Conservation (phyloP, 139 green algal species). For the Chlorella sp. region DNA sequence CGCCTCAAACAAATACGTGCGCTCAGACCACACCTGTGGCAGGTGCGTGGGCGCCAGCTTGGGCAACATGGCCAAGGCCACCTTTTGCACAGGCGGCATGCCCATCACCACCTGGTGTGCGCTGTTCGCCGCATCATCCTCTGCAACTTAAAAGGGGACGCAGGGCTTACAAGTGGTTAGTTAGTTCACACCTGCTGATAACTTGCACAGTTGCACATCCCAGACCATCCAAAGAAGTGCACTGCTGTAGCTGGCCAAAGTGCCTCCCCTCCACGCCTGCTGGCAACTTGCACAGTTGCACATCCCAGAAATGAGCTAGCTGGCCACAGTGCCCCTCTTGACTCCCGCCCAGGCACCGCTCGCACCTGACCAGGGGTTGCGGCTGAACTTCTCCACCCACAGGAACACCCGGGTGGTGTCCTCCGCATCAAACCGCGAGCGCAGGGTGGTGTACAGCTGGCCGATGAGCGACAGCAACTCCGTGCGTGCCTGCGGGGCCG, state of each 20-base stretch:
- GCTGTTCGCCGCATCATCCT: slow-evolving; percentile 61
- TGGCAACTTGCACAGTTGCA: background rate
- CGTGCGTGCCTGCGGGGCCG: slow-evolving; percentile 49
- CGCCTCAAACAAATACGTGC: background rate
- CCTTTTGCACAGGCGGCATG: slow-evolving; percentile 80
- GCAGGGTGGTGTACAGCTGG: slow-evolving; percentile 48
- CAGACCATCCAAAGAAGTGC: background rate
- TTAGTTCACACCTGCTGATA: background rate
- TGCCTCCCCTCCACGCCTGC: background rate
- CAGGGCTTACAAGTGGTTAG: background rate
- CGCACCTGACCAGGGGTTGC: slow-evolving; percentile 59
- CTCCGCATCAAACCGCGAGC: slow-evolving; percentile 47
- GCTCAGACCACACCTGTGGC: slow-evolving; percentile 37
- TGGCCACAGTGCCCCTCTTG: background rate
- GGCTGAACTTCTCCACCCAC: slow-evolving; percentile 77
- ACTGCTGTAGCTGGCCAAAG: background rate
- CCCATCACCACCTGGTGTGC: slow-evolving; percentile 40
- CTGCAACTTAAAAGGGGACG: slow-evolving; percentile 1
- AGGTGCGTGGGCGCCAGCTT: slow-evolving; percentile 63
- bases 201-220: background rate
- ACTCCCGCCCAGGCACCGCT: background rate
- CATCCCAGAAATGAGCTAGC: background rate
- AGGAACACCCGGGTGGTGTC: slow-evolving; percentile 63
- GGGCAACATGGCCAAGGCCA: slow-evolving; percentile 68
- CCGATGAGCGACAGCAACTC: slow-evolving; percentile 72